A percentile compares a stretch with the other conserved stretches of the same genome.
phyloP scores from a whole-genome alignment of 257 asterid species.

The Salvia hispanica region DNA sequence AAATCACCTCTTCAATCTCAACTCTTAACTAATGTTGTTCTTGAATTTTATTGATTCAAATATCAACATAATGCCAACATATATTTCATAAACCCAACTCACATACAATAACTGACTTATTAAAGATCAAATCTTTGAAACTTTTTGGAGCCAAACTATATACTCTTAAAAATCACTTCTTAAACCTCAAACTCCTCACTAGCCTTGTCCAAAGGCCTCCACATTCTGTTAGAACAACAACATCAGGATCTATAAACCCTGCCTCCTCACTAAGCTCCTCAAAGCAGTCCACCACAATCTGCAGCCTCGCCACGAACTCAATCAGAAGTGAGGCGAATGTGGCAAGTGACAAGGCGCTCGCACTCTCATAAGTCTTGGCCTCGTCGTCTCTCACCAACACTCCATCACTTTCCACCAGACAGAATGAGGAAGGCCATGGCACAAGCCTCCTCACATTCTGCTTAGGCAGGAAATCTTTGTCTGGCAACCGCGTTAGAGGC shows the following conservation, averaged over 20 bases:
- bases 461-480: conserved; percentile 26
- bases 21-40: background rate
- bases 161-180: conserved; percentile 5
- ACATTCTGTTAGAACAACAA: conserved; percentile 20
- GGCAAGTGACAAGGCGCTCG: conserved; percentile 74
- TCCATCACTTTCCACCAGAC: conserved; percentile 34
- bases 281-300: conserved; percentile 68
- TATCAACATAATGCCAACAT: background rate
- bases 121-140: background rate
- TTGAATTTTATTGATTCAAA: background rate
- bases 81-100: background rate
- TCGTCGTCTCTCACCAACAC: conserved; percentile 46
- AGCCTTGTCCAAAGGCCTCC: conserved; percentile 50
- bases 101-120: background rate
- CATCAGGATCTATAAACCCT: conserved; percentile 51
- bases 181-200: conserved; percentile 28
- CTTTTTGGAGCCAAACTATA: background rate
- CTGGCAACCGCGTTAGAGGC: conserved; percentile 22
- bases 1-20: too few species aligned
- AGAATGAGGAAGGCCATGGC: conserved; percentile 43
- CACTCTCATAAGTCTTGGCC: conserved; percentile 66
- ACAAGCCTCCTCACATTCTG: conserved; percentile 47
- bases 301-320: conserved; percentile 81
- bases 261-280: conserved; percentile 69
- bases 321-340: conserved; percentile 75